Percentiles rank a stretch among this genome's conserved stretches.
These are phyloP conservation scores for Flagelloscypha sp. DNA, from an alignment of 768 basidiomycete species.

Conservation along the genomic window DNA sequence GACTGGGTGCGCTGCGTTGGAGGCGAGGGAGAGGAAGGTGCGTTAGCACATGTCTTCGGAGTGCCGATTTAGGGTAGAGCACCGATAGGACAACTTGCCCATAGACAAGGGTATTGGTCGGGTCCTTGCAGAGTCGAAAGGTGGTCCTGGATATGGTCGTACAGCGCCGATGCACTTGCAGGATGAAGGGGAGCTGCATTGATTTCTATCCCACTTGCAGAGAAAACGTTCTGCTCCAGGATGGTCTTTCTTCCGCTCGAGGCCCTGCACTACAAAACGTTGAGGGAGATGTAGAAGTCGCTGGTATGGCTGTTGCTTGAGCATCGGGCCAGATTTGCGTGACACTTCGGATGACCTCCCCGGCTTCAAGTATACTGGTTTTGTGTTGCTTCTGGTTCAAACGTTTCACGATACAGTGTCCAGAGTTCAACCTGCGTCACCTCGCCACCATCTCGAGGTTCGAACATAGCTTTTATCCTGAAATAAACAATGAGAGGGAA, in stretches of 20 bases:
- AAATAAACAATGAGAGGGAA: constrained; percentile 2
- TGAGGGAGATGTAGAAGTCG: constrained; percentile 59
- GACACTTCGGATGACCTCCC: constrained; percentile 93
- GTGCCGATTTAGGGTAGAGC: constrained; percentile 37
- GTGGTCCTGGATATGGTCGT: constrained; percentile 61
- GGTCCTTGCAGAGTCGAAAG: constrained; percentile 34
- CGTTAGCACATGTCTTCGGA: constrained; percentile 67
- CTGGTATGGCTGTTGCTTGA: constrained; percentile 77
- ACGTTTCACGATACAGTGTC: constrained; percentile 85
- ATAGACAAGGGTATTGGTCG: constrained; percentile 50
- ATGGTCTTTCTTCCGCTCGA: constrained; percentile 58
- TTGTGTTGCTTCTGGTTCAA: constrained; percentile 49
- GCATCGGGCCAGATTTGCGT: constrained; percentile 79
- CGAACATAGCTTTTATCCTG: constrained; percentile 92
- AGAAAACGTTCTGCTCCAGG: constrained; percentile 54
- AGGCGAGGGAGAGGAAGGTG: constrained; percentile 58
- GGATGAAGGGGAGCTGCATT: too few relatives aligned
- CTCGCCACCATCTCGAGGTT: constrained; percentile 65
- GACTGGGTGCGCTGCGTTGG: constrained; percentile 68
- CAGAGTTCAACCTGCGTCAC: constrained; percentile 94
- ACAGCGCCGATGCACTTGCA: constrained; percentile 44
- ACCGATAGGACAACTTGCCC: constrained; percentile 57
- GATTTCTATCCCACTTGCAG: constrained; percentile 68
- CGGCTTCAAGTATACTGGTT: constrained; percentile 64
- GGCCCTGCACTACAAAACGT: constrained; percentile 83